Evolutionary conservation across 2,329 filamentous ascomycete genomes (phyloP).

Genomic region (Aspergillus ibericus): DNA sequence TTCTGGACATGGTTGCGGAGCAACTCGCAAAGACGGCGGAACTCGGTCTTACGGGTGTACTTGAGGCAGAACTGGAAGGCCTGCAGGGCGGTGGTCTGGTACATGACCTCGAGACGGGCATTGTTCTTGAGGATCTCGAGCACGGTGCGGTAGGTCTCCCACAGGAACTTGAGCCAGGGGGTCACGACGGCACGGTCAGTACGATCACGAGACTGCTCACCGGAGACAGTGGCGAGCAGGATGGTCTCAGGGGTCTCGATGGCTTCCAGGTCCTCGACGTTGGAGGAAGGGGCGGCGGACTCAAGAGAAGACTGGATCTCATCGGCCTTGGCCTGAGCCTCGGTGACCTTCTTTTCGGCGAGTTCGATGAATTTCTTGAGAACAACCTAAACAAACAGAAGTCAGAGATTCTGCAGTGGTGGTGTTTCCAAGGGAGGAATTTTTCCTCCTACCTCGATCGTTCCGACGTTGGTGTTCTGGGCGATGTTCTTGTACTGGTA

Average conservation of each 20-base stretch:
- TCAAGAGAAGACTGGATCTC: conserved; percentile 88
- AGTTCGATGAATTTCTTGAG: conserved; percentile 98
- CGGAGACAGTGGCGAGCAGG: conserved; percentile 93
- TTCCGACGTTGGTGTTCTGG: conserved; percentile 97
- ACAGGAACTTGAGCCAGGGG: conserved; percentile 98
- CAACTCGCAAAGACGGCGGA: conserved; percentile 95
- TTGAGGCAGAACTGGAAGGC: conserved; percentile 99
- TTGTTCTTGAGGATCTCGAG: conserved; percentile 99
- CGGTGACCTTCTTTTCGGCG: conserved; percentile 92
- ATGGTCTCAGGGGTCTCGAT: conserved; percentile 98
- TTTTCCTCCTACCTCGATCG: conserved; percentile 72
- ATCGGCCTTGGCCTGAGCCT: conserved; percentile 93
- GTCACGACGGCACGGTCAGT: conserved; percentile 98
- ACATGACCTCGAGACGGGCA: conserved; percentile 93
- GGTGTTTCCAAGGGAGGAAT: background rate
- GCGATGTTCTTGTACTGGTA: conserved; percentile 99
- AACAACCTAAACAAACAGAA: conserved; percentile 62
- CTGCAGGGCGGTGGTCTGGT: conserved; percentile 96
- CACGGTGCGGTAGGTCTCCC: conserved; percentile 98
- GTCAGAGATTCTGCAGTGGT: background rate
- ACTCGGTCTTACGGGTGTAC: conserved; percentile 98
- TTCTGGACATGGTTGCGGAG: conserved; percentile 98
- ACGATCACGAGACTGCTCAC: conserved; percentile 94
- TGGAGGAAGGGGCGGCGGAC: conserved; percentile 67
- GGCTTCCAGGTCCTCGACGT: conserved; percentile 92